Evolutionary conservation across 176 grass and related monocot genomes (phyloP).

Genomic region (Rhipidocladum racemiflorum): DNA sequence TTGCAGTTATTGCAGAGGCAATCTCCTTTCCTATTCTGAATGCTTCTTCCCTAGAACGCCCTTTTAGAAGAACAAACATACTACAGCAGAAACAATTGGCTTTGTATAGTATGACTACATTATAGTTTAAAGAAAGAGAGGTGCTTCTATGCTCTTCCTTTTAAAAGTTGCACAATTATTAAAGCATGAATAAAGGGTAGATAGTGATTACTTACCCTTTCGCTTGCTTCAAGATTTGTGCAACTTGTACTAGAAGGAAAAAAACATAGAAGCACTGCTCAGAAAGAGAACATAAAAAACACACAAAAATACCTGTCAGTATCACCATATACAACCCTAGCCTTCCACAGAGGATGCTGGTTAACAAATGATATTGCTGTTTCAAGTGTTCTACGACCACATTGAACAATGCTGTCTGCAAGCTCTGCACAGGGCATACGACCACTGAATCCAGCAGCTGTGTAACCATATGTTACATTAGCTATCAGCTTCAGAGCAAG

Average conservation of each 20-base stretch:
- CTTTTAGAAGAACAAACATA: constrained; percentile 95
- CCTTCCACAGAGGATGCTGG: constrained; percentile 75
- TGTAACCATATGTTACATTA: constrained; percentile 97
- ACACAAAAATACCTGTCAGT: constrained; percentile 77
- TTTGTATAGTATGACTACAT: constrained; percentile 14
- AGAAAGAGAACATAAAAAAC: constrained; percentile 27
- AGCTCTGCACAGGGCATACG: constrained; percentile 98
- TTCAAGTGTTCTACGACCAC: constrained; percentile 94
- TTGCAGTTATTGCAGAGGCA: constrained; percentile 65
- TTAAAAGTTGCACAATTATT: too few species aligned
- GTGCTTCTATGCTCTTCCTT: too few species aligned
- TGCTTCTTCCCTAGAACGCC: constrained; percentile 75
- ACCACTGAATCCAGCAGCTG: constrained; percentile 93
- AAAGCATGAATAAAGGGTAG: too few species aligned
- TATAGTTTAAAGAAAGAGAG: constrained; percentile 8
- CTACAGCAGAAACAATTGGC: constrained; percentile 42
- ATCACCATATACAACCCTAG: constrained; percentile 97
- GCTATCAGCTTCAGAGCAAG: constrained; percentile 96
- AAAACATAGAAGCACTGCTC: too few species aligned
- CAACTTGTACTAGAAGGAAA: too few species aligned
- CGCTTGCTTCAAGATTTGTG: too few species aligned
- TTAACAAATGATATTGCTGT: constrained; percentile 87
- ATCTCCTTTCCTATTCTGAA: constrained; percentile 95
- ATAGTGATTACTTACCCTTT: too few species aligned
- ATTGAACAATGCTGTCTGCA: constrained; percentile 96